A percentile compares a stretch with the other conserved stretches of the same genome.
These are phyloP conservation scores for Penicillium sp. DNA, from an alignment of 2,329 filamentous ascomycete species.

Conservation along the genomic window DNA sequence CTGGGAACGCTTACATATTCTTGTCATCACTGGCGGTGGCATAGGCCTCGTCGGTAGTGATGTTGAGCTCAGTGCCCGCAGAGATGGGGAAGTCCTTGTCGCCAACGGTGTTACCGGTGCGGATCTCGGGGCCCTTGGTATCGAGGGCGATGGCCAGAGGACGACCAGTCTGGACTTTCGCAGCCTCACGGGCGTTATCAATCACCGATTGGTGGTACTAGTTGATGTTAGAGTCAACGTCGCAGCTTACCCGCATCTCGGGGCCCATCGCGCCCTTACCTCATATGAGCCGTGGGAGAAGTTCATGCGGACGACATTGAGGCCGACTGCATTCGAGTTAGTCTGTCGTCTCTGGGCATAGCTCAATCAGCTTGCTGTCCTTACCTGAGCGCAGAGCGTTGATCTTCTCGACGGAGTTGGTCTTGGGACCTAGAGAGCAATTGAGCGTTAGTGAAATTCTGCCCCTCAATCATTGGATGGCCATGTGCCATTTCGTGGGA, in stretches of 20 bases:
- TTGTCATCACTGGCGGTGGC: constrained; percentile 78
- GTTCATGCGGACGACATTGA: constrained; percentile 99
- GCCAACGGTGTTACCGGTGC: constrained; percentile 72
- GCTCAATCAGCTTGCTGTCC: constrained; percentile 5
- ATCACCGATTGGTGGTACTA: constrained; percentile 98
- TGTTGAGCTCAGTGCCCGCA: constrained; percentile 83
- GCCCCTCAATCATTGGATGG: background rate
- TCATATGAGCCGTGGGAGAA: constrained; percentile 93
- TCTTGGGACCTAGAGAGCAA: constrained; percentile 73
- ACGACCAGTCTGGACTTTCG: constrained; percentile 74
- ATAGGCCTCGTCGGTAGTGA: constrained; percentile 95
- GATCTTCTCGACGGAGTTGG: constrained; percentile 96
- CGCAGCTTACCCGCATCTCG: background rate
- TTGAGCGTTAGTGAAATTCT: constrained; percentile 26
- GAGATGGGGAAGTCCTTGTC: constrained; percentile 79
- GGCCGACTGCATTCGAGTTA: constrained; percentile 62
- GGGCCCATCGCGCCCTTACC: constrained; percentile 37
- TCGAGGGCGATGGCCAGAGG: constrained; percentile 93
- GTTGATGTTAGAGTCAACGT: constrained; percentile 17
- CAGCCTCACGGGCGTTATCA: constrained; percentile 88
- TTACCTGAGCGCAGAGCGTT: constrained; percentile 78
- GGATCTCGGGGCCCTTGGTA: constrained; percentile 83
- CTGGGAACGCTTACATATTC: constrained; percentile 75
- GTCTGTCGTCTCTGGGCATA: constrained; percentile 15
- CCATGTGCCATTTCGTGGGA: background rate